A percentile compares a stretch with the other conserved stretches of the same genome.
phyloP scores from a whole-genome alignment of 148 eudicot species.

The Diospyros kaki region DNA sequence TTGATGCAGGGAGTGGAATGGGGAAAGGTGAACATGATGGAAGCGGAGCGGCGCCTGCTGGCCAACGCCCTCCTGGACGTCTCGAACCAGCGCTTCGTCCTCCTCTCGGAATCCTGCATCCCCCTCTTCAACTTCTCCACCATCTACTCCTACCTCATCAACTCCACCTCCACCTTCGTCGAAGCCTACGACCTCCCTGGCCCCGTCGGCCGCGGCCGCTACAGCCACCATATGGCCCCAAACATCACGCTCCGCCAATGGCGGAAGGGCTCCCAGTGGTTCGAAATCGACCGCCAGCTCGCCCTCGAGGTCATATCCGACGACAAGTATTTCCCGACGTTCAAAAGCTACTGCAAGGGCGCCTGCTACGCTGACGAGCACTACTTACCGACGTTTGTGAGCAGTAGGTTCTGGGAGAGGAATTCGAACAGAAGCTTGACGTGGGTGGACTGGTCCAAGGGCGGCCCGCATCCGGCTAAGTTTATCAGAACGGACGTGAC shows the following conservation, averaged over 20 bases:
- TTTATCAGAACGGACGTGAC: conserved; percentile 25
- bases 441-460: conserved; percentile 48
- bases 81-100: conserved; percentile 44
- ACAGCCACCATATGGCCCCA: conserved; percentile 38
- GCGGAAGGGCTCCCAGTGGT: conserved; percentile 69
- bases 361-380: conserved; percentile 61
- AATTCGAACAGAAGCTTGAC: conserved; percentile 42
- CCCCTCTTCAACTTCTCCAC: conserved; percentile 58
- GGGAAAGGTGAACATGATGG: conserved; percentile 46
- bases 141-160: conserved; percentile 43
- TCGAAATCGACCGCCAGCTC: conserved; percentile 39
- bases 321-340: conserved; percentile 15
- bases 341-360: conserved; percentile 37
- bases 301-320: conserved; percentile 46
- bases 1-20: conserved; percentile 38
- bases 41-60: conserved; percentile 48
- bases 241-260: conserved; percentile 33
- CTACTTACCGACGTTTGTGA: conserved; percentile 48
- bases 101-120: conserved; percentile 63
- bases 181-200: conserved; percentile 41
- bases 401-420: conserved; percentile 18
- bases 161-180: conserved; percentile 34
- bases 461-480: conserved; percentile 35
- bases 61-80: conserved; percentile 55
- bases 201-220: conserved; percentile 40